Evolutionary conservation across 257 asterid genomes (phyloP).

Genomic region (Nicotiana paniculata): DNA sequence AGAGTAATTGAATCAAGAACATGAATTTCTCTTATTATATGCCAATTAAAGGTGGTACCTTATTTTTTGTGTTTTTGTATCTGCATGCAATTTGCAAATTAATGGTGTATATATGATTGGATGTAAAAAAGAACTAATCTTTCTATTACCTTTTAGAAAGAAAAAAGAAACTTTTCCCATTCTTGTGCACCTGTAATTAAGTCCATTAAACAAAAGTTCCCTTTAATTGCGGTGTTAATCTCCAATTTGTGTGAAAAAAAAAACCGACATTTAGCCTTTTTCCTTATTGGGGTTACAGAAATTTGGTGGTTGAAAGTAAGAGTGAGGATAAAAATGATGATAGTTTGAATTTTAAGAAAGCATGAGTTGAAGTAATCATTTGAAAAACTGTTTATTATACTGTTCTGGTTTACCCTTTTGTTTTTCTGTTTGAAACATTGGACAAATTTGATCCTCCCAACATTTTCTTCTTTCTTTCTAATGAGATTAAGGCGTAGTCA

Average conservation of each 20-base stretch:
- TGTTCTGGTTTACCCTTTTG: conserved; percentile 19
- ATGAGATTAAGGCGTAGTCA: conserved; percentile 69
- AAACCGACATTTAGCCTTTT: background rate
- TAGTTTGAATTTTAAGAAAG: conserved; percentile 57
- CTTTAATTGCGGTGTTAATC: conserved; percentile 74
- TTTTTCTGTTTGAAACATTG: conserved; percentile 22
- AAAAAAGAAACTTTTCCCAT: conserved; percentile 10
- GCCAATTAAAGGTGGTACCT: conserved; percentile 32
- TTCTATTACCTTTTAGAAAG: conserved; percentile 17
- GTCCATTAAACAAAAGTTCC: conserved; percentile 35
- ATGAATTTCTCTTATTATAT: conserved; percentile 17
- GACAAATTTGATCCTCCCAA: conserved; percentile 24
- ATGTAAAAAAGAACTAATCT: conserved; percentile 1
- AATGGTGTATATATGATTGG: background rate
- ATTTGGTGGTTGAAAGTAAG: conserved; percentile 1
- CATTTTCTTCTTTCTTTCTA: conserved; percentile 18
- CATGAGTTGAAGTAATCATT: conserved; percentile 60
- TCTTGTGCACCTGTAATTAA: conserved; percentile 21
- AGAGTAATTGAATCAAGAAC: conserved; percentile 31
- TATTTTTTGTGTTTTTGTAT: conserved; percentile 4
- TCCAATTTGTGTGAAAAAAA: conserved; percentile 27
- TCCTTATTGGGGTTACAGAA: background rate
- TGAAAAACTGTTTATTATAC: conserved; percentile 32
- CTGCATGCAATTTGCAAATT: background rate
- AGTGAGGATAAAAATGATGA: conserved; percentile 33